These are phyloP conservation scores for Cryptococcus floricola DNA, from an alignment of 1,284 basidiomycete genomes.

Conservation along the genomic window DNA sequence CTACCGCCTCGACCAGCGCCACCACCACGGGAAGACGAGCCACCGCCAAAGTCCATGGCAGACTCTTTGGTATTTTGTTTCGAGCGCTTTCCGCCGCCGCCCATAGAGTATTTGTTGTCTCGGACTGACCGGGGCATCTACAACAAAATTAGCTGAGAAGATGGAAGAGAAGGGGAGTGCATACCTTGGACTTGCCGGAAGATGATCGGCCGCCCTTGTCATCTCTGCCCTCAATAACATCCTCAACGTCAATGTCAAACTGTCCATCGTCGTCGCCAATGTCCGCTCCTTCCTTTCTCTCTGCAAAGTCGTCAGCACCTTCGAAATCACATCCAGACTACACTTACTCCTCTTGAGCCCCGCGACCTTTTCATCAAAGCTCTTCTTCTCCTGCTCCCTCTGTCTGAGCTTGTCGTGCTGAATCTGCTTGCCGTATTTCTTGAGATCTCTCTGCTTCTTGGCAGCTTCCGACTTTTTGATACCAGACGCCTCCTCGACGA, in stretches of 20 bases:
- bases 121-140: constrained; percentile 62
- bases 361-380: constrained; percentile 76
- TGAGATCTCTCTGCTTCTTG: constrained; percentile 85
- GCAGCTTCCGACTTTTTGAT: constrained; percentile 93
- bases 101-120: constrained; percentile 77
- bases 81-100: constrained; percentile 58
- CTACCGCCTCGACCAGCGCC: constrained; percentile 35
- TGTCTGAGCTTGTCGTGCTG: constrained; percentile 80
- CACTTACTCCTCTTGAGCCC: constrained; percentile 79
- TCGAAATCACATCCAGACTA: not conserved
- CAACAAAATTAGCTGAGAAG: not conserved
- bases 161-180: constrained; percentile 1
- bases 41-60: constrained; percentile 63
- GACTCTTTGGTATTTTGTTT: constrained; percentile 79
- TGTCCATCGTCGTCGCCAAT: constrained; percentile 59
- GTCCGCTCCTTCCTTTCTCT: constrained; percentile 79
- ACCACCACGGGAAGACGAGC: constrained; percentile 44
- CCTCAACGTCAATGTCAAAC: constrained; percentile 80
- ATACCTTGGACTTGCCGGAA: constrained; percentile 43
- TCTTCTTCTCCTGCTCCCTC: constrained; percentile 70
- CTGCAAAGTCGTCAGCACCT: constrained; percentile 45
- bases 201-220: constrained; percentile 34
- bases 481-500: constrained; percentile 70
- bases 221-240: constrained; percentile 68
- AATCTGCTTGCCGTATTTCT: constrained; percentile 98